Percentiles rank a stretch among this genome's conserved stretches.
These are phyloP conservation scores for Lolium perenne DNA, from an alignment of 176 grass and related monocot genomes.

Conservation along the genomic window DNA sequence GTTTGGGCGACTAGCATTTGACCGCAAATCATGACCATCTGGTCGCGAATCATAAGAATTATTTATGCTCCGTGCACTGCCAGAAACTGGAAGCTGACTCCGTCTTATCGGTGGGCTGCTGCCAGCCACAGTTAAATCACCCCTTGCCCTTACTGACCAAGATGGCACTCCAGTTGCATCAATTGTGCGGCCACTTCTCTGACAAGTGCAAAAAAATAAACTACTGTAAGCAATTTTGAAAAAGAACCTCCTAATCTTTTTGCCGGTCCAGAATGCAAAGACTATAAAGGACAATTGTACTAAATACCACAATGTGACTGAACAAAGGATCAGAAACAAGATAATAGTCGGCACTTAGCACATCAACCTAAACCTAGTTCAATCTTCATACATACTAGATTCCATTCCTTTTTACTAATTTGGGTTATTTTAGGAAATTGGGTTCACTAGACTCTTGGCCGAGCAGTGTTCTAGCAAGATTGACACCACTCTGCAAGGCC, in stretches of 20 bases:
- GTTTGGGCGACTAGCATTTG: slow-evolving; percentile 25
- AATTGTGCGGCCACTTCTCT: slow-evolving; percentile 35
- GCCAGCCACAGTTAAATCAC: slow-evolving; percentile 10
- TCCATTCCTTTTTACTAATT: slow-evolving; percentile 16
- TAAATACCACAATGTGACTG: slow-evolving; percentile 31
- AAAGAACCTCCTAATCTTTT: neutral
- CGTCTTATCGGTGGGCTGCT: slow-evolving; percentile 39
- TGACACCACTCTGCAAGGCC: slow-evolving; percentile 14
- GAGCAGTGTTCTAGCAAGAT: slow-evolving; percentile 35
- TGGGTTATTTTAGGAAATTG: slow-evolving; percentile 15
- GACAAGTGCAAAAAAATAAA: slow-evolving; percentile 39
- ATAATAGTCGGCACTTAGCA: slow-evolving; percentile 37
- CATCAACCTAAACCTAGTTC: slow-evolving; percentile 26
- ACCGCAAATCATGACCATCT: slow-evolving; percentile 30
- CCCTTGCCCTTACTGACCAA: slow-evolving; percentile 30
- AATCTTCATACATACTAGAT: slow-evolving; percentile 35
- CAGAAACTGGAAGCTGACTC: slow-evolving; percentile 39
- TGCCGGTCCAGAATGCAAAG: neutral
- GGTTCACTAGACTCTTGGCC: neutral
- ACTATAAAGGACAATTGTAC: slow-evolving; percentile 24
- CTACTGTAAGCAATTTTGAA: slow-evolving; percentile 33
- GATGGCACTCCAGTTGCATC: slow-evolving; percentile 26
- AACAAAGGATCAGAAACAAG: slow-evolving; percentile 19
- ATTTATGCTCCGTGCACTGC: slow-evolving; percentile 23
- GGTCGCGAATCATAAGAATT: slow-evolving; percentile 11